Conservation (phyloP, 2,329 filamentous ascomycete species). For the Drechslera avenae region DNA sequence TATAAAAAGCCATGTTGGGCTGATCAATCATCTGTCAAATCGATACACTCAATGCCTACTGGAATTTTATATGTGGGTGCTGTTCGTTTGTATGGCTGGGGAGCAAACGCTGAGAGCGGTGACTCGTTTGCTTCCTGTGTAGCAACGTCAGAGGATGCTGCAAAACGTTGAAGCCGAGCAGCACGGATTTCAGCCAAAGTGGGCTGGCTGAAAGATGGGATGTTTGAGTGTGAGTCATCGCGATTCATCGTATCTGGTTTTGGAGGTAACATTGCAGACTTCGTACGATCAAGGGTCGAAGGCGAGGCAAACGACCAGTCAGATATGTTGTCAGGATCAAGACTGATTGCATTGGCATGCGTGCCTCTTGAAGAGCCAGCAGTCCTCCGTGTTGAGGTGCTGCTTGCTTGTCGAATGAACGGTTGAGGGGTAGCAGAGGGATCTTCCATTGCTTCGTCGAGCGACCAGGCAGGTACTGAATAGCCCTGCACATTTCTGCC, state of each 20-base stretch:
- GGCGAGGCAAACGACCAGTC: background rate
- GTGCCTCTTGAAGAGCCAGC: background rate
- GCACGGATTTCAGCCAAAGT: constrained; percentile 14
- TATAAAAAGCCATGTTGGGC: too few relatives aligned
- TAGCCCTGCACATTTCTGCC: constrained; percentile 2
- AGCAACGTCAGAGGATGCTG: background rate
- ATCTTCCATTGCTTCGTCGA: background rate
- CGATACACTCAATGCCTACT: constrained; percentile 13
- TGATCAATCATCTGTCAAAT: constrained; percentile 20
- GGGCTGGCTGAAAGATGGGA: background rate
- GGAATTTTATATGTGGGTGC: background rate
- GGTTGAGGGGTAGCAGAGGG: background rate
- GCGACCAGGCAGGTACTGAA: constrained; percentile 8
- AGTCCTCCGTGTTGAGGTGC: background rate
- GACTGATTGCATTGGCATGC: background rate
- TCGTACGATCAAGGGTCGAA: background rate
- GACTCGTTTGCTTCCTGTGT: background rate
- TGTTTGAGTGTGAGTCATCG: background rate
- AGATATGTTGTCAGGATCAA: background rate
- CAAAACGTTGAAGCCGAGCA: constrained; percentile 21
- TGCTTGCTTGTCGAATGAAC: background rate
- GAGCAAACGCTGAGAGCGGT: background rate
- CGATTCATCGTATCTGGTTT: background rate
- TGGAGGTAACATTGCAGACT: background rate
- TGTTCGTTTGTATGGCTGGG: background rate